Evolutionary conservation across 305 asterid genomes (phyloP), one percentile per base, ranked within the genome.

Genomic region (Fraxinus dipetala): DNA sequence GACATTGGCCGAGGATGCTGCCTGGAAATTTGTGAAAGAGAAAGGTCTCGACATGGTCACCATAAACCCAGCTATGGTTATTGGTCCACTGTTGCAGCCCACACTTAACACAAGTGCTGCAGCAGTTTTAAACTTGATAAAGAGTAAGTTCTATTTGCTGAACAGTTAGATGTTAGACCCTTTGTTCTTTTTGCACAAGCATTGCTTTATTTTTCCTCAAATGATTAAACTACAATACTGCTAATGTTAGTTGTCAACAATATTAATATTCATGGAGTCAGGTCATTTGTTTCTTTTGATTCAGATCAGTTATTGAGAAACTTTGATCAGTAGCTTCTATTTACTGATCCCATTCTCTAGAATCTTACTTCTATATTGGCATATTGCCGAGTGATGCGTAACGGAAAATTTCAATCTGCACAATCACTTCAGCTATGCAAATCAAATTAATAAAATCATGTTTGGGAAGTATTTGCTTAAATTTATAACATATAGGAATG

Each of bases 1-100:
- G 86, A 93, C 95, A 43, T 85, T 93, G 89, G 97, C 95, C 16
- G 97, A 93, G 90, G 91, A 93, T n/a, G 93, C 95, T 78, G 95
- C 95, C 16, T 91, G 95, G 94, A 90, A 90, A 81, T 93, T 91
- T 81, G 91, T 85, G 80, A 89, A 89, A 81, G 95, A 93, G 87
- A 91, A 87, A 83, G 92, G 91, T 59, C 85, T 93, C 30, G 88
- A 90, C 78, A 75, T 91, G 97, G 94, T 90, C 31, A 13, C 88
- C 77, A 86, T 93, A 84, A 91, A 93, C 86, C 97, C 95, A 1
- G 91, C 92, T 40, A 85, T 89, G 93, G 95, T 91, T 72, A 89
- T 90, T 81, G 97, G 97, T 77, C 94, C 94, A 32, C 83, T 91
- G 73, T 85, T 93, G 85, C 97, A 91, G 89, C 94, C 94, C 80